Base-by-base conservation (phyloP, 768 basidiomycete genomes). In the Tricholoma furcatifolium region DNA sequence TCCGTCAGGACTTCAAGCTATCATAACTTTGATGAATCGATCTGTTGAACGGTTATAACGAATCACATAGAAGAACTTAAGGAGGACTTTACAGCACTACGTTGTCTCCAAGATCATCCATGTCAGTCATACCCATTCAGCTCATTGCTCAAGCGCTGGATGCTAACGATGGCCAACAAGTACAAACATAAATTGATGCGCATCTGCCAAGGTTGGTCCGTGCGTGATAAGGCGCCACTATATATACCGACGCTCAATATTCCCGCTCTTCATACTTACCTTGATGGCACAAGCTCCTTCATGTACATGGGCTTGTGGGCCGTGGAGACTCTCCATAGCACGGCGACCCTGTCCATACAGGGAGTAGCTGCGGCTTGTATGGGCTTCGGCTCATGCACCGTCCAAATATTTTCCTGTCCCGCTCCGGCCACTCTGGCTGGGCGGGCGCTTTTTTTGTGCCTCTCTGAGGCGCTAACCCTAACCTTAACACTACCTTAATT, bases 281-380 rank as follows among this genome's bases (percentile, higher is more conserved):
- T 82, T 82, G 80, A 81, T 80, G 81, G 81, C 76, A 79, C 68
- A 73, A 60, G 70, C 70, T 67, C 77, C 70, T 80, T 82, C 80
- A 80, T 0, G 50, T 74, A 72, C 65, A 74, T 55, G 78, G 79
- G 77, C 68, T 71, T 81, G 70, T 79, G 80, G 83, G 78, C 73
- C 59, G 69, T 74, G 66, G 76, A 75, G 68, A 72, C 62, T 69
- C 75, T 77, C 70, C 82, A 83, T 83, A 82, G 82, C 81, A 83
- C 80, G 82, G 82, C 81, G 82, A 83, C 82, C 79, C 61, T 84
- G 81, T 83, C 82, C 82, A 69, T 57, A 70, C 77, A 83, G 80
- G 77, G 80, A 74, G 75, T 71, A 63, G 69, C 63, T 50, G 57
- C 55, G 69, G 74, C 64, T 78, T 77, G 78, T 80, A 74, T 81